These are phyloP conservation scores for Penicillium sp. DNA, from an alignment of 2,329 filamentous ascomycete species.

Conservation along the genomic window DNA sequence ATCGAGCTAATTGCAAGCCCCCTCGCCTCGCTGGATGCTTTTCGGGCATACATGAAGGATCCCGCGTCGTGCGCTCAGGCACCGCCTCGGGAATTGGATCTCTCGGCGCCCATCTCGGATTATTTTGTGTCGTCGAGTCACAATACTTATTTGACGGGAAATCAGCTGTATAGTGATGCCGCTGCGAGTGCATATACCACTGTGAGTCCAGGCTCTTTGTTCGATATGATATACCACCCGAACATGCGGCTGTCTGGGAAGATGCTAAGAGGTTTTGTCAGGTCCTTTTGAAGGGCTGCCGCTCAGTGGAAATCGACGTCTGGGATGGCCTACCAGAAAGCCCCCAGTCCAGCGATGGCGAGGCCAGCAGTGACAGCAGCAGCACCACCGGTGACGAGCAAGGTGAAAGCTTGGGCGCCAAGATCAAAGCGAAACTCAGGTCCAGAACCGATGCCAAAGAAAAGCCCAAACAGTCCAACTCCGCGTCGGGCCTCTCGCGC, in stretches of 20 bases:
- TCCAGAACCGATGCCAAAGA: constrained; percentile 9
- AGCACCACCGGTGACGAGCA: constrained; percentile 11
- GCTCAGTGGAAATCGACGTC: constrained; percentile 92
- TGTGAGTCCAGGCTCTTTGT: constrained; percentile 48
- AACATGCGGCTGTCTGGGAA: background rate
- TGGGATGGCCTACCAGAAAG: constrained; percentile 69
- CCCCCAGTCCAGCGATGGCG: constrained; percentile 29
- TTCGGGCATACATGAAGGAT: constrained; percentile 50
- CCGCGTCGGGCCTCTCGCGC: constrained; percentile 8
- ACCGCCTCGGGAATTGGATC: constrained; percentile 51
- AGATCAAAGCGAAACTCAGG: constrained; percentile 17
- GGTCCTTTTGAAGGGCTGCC: constrained; percentile 72
- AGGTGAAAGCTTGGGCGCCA: constrained; percentile 17
- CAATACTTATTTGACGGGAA: constrained; percentile 87
- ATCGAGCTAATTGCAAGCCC: constrained; percentile 12
- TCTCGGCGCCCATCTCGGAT: constrained; percentile 70
- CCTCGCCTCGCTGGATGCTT: constrained; percentile 41
- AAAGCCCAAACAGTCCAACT: constrained; percentile 4
- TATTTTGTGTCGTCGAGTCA: constrained; percentile 95
- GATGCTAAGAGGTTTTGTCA: constrained; percentile 33
- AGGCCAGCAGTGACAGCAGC: constrained; percentile 21
- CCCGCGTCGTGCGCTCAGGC: constrained; percentile 44
- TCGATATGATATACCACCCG: background rate
- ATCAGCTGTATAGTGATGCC: constrained; percentile 75
- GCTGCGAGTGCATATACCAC: constrained; percentile 75